A percentile compares a stretch with the other conserved stretches of the same genome.
Evolutionary conservation across 2,329 filamentous ascomycete species (phyloP).

Genomic region (Sodiomyces alkalinus): DNA sequence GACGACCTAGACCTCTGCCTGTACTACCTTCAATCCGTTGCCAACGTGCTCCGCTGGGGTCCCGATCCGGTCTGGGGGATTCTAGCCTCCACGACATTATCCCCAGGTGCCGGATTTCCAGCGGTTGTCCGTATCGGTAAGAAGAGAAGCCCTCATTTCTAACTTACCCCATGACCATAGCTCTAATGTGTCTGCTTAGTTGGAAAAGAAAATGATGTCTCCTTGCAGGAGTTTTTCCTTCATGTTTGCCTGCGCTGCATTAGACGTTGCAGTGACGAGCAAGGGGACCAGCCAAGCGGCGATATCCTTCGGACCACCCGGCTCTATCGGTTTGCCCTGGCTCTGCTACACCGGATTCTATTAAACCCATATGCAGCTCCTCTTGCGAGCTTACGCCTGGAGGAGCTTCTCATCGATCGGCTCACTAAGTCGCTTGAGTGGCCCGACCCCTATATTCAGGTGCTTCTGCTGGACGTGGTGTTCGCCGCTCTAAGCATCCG

Average conservation of each 20-base stretch:
- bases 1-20: constrained; percentile 63
- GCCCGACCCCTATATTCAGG: constrained; percentile 57
- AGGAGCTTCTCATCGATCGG: constrained; percentile 53
- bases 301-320: constrained; percentile 47
- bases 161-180: no score
- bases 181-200: constrained; percentile 25
- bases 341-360: constrained; percentile 55
- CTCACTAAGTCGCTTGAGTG: constrained; percentile 45
- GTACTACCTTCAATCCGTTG: constrained; percentile 64
- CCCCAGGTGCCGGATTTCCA: constrained; percentile 28
- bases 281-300: no score
- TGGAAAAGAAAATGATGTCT: constrained; percentile 37
- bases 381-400: constrained; percentile 50
- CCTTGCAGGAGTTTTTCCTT: constrained; percentile 53
- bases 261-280: constrained; percentile 17
- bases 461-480: constrained; percentile 64
- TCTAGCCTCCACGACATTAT: constrained; percentile 46
- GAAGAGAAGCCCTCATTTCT: no score
- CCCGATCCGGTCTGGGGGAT: constrained; percentile 56
- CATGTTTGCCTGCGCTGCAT: constrained; percentile 51
- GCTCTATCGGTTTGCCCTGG: constrained; percentile 56
- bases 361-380: constrained; percentile 44
- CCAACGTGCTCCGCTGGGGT: constrained; percentile 54
- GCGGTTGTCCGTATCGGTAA: constrained; percentile 34
- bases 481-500: constrained; percentile 57